These are phyloP conservation scores for Hirsutella thompsonii DNA, from an alignment of 2,329 filamentous ascomycete genomes.

Conservation along the genomic window DNA sequence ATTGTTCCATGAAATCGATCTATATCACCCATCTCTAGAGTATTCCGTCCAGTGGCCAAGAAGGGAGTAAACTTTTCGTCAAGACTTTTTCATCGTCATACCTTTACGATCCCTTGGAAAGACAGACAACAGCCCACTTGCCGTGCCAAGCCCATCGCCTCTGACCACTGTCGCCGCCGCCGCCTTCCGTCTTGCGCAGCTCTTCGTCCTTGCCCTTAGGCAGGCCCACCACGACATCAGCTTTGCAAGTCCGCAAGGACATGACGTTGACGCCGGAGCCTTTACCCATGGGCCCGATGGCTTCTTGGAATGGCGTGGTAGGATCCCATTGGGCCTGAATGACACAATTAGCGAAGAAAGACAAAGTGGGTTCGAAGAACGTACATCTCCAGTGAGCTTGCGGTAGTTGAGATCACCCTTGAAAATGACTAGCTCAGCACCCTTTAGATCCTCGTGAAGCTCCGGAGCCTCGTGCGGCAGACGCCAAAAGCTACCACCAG, in stretches of 20 bases:
- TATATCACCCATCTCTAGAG: background rate
- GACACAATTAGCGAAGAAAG: background rate
- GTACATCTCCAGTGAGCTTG: constrained; percentile 80
- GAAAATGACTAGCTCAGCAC: constrained; percentile 82
- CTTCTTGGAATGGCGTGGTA: constrained; percentile 72
- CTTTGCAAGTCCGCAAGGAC: constrained; percentile 88
- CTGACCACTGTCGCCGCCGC: constrained; percentile 56
- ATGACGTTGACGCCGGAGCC: constrained; percentile 74
- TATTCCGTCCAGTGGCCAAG: background rate
- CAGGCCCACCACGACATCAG: constrained; percentile 89
- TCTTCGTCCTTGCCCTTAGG: constrained; percentile 70
- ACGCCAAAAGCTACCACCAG: constrained; percentile 78
- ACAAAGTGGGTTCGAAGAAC: constrained; percentile 14
- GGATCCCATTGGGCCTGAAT: constrained; percentile 54
- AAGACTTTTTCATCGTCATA: background rate
- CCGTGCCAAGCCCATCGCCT: constrained; percentile 92
- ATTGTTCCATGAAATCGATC: too few species aligned
- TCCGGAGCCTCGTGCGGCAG: constrained; percentile 55
- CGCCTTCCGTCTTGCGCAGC: constrained; percentile 52
- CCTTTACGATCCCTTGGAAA: constrained; percentile 19
- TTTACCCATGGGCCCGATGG: constrained; percentile 74
- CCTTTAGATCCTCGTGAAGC: constrained; percentile 65
- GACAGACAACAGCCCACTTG: constrained; percentile 84
- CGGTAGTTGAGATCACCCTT: constrained; percentile 97
- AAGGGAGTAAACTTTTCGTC: background rate